Percentiles rank a stretch among this genome's conserved stretches.
These are phyloP conservation scores for Leptoxyphium fumago DNA, from an alignment of 2,329 filamentous ascomycete species.

Conservation along the genomic window DNA sequence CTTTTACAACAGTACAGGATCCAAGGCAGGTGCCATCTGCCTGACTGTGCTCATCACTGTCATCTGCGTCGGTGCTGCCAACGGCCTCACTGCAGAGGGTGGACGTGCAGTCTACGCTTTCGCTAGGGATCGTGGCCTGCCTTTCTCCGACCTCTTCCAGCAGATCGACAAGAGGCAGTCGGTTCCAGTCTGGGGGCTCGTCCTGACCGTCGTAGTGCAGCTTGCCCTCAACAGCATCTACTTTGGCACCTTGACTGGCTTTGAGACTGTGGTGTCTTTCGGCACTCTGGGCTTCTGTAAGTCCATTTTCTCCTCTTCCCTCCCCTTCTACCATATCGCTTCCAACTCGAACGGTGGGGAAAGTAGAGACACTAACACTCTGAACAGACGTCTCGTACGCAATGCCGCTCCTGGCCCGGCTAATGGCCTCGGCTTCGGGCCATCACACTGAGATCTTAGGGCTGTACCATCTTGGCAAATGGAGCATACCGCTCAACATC, in stretches of 20 bases:
- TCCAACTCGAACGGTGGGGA: slow-evolving; percentile 24
- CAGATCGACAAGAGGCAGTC: slow-evolving; percentile 21
- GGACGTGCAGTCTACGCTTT: slow-evolving; percentile 34
- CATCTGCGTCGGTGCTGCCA: slow-evolving; percentile 43
- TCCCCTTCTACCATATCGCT: slow-evolving; percentile 43
- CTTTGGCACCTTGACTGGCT: slow-evolving; percentile 32
- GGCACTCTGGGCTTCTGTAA: slow-evolving; percentile 44
- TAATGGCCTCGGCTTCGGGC: slow-evolving; percentile 29
- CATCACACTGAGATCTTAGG: slow-evolving; percentile 29
- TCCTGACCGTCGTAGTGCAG: slow-evolving; percentile 30
- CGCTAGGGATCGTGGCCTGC: slow-evolving; percentile 30
- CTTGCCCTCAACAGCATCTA: slow-evolving; percentile 37
- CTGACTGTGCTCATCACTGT: slow-evolving; percentile 36
- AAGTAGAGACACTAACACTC: neutral
- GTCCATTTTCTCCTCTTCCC: slow-evolving; percentile 38
- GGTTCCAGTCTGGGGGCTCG: slow-evolving; percentile 28
- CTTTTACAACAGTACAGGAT: slow-evolving; percentile 43
- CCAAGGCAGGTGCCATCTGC: slow-evolving; percentile 34
- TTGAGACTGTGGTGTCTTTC: slow-evolving; percentile 35
- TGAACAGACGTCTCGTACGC: slow-evolving; percentile 39
- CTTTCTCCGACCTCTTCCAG: slow-evolving; percentile 24
- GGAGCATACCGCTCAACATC: slow-evolving; percentile 28
- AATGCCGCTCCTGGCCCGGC: slow-evolving; percentile 37
- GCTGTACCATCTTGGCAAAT: slow-evolving; percentile 37
- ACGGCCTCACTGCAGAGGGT: slow-evolving; percentile 38